Evolutionary conservation across 371 early-diverging fungal genomes (phyloP).

Genomic region (Rhizopus stolonifer): DNA sequence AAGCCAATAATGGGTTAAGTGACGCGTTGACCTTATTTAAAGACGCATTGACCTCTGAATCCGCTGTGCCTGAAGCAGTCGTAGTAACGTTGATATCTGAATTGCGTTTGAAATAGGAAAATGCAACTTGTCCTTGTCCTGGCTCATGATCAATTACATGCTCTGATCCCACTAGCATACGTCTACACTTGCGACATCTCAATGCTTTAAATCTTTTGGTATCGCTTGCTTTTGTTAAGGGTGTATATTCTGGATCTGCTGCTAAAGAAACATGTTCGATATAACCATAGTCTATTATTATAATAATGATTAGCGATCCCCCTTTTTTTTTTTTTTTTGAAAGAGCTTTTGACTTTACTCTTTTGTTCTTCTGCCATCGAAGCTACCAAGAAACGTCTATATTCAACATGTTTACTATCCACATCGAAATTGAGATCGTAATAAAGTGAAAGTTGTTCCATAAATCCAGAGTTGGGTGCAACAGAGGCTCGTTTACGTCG

Average conservation of each 20-base stretch:
- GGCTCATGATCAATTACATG: conserved; percentile 71
- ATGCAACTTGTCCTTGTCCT: conserved; percentile 71
- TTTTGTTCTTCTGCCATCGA: conserved; percentile 56
- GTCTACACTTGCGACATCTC: conserved; percentile 60
- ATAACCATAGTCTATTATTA: conserved; percentile 33
- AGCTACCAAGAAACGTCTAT: conserved; percentile 70
- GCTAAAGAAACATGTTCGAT: conserved; percentile 52
- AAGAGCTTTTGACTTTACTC: conserved; percentile 43
- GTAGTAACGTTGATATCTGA: conserved; percentile 38
- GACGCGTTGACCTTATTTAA: conserved; percentile 19
- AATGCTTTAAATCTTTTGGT: conserved; percentile 29
- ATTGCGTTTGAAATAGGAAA: conserved; percentile 71
- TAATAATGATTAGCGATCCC: not conserved
- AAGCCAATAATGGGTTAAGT: conserved; percentile 47
- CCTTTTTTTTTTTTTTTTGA: not conserved
- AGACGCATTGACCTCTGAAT: conserved; percentile 5
- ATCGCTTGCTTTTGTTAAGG: conserved; percentile 5
- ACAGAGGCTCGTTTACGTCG: conserved; percentile 45
- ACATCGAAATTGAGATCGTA: conserved; percentile 59
- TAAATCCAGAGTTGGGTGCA: conserved; percentile 46
- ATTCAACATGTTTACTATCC: conserved; percentile 54
- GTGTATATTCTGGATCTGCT: conserved; percentile 46
- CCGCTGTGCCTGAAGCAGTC: conserved; percentile 10
- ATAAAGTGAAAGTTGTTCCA: conserved; percentile 39
- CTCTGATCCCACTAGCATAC: conserved; percentile 56